Percentiles rank a stretch among this genome's conserved stretches.
These are phyloP conservation scores for Dunaliella primolecta DNA, from an alignment of 139 green algal genomes.

Conservation along the genomic window DNA sequence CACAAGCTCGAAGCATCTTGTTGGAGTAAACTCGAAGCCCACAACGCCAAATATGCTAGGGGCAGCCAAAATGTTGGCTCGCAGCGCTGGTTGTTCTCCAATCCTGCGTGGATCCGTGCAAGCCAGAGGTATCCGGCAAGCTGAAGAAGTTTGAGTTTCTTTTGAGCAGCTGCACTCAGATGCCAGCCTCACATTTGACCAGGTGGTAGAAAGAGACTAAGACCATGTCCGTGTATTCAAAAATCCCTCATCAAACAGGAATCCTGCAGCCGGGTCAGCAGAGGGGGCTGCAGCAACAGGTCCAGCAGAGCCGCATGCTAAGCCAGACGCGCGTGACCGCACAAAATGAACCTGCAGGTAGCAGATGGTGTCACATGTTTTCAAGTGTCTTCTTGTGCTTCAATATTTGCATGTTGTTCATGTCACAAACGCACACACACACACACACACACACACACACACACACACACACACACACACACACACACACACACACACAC, in stretches of 20 bases:
- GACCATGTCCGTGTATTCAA: neutral
- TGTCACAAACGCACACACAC: neutral
- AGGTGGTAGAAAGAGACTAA: too few relatives aligned
- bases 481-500: slow-evolving; percentile 20
- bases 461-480: slow-evolving; percentile 15
- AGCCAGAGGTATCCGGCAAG: too few relatives aligned
- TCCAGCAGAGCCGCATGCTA: neutral
- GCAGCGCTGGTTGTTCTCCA: too few relatives aligned
- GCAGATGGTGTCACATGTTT: neutral
- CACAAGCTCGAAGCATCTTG: too few relatives aligned
- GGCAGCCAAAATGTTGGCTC: too few relatives aligned
- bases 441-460: neutral
- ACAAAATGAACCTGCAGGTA: neutral
- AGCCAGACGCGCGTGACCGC: neutral
- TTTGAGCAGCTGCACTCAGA: too few relatives aligned
- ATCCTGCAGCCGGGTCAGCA: too few relatives aligned
- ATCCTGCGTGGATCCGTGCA: too few relatives aligned
- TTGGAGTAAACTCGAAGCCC: too few relatives aligned
- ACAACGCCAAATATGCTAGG: too few relatives aligned
- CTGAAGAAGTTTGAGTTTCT: too few relatives aligned
- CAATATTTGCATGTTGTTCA: neutral
- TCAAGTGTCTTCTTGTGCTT: neutral
- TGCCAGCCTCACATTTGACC: too few relatives aligned
- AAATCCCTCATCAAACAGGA: neutral
- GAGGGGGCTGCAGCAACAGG: neutral